Evolutionary conservation across 2,329 filamentous ascomycete species (phyloP).

Genomic region (Curvularia sp.): DNA sequence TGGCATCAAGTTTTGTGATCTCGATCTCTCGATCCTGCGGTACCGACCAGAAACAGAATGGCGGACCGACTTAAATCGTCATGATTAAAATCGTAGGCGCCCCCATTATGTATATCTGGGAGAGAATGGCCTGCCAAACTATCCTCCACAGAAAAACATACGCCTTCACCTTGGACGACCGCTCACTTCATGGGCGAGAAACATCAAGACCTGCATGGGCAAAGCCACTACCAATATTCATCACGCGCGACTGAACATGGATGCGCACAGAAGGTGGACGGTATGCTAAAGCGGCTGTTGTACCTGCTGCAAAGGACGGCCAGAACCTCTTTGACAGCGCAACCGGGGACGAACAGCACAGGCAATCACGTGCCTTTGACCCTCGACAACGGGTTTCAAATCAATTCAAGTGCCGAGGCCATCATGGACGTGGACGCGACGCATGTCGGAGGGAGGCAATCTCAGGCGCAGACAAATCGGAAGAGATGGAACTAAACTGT

Average conservation of each 20-base stretch:
- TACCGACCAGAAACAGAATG: not conserved
- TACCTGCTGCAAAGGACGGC: slow-evolving; percentile 7
- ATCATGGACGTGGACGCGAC: slow-evolving; percentile 1
- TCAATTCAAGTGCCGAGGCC: slow-evolving; percentile 7
- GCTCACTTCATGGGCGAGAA: not conserved
- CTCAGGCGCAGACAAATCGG: not conserved
- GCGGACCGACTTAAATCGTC: not conserved
- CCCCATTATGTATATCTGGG: slow-evolving; percentile 1
- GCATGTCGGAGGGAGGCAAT: slow-evolving; percentile 1
- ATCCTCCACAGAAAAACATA: not conserved
- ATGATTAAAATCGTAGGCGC: not conserved
- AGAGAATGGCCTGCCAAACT: not conserved
- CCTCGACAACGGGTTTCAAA: slow-evolving; percentile 5
- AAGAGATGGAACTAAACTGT: not conserved
- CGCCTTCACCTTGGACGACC: not conserved
- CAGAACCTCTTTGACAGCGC: not conserved
- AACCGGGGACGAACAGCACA: not conserved
- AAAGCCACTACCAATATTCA: not conserved
- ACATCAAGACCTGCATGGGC: not conserved
- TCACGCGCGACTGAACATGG: not conserved
- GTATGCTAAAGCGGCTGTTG: not conserved
- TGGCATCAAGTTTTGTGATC: not conserved
- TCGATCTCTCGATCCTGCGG: not conserved
- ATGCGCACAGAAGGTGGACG: slow-evolving; percentile 1
- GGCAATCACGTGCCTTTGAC: slow-evolving; percentile 3